Percentiles rank a stretch among this genome's conserved stretches.
Conservation (phyloP, 495 filamentous ascomycete genomes). For the Cercophora scortea region DNA sequence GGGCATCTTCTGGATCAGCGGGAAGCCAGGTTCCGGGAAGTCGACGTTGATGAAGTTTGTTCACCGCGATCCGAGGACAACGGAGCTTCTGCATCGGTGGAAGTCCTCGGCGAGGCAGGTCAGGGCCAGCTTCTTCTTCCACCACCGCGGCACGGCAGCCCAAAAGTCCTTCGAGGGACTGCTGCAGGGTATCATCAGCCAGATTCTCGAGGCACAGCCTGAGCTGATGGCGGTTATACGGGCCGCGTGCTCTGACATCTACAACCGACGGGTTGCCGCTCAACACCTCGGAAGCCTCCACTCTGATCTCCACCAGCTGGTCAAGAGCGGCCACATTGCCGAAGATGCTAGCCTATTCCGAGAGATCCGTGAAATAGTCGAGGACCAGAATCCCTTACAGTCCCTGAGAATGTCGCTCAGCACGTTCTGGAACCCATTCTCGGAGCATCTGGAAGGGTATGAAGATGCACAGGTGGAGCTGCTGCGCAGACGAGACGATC, state of each 20-base stretch:
- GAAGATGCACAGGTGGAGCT: background rate
- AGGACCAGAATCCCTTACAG: no score
- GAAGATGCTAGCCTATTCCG: no score
- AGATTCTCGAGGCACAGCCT: background rate
- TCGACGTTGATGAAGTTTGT: constrained; percentile 44
- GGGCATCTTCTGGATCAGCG: constrained; percentile 34
- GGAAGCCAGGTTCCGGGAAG: constrained; percentile 43
- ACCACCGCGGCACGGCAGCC: constrained; percentile 12
- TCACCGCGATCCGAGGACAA: background rate
- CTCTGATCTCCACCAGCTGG: no score
- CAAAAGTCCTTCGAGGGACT: constrained; percentile 38
- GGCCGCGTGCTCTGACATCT: no score
- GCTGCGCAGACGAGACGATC: no score
- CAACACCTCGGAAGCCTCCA: no score
- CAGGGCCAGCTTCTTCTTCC: background rate
- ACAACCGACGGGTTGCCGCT: no score
- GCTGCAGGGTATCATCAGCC: constrained; percentile 10
- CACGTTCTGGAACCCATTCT: no score
- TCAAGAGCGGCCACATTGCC: no score
- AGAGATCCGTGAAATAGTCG: no score
- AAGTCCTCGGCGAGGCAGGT: background rate
- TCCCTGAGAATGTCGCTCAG: no score
- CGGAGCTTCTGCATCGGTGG: background rate
- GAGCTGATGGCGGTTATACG: background rate
- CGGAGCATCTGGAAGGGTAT: no score